These are phyloP conservation scores for Alisma plantagoaquatica DNA, from an alignment of 106 monocot genomes.

Conservation along the genomic window DNA sequence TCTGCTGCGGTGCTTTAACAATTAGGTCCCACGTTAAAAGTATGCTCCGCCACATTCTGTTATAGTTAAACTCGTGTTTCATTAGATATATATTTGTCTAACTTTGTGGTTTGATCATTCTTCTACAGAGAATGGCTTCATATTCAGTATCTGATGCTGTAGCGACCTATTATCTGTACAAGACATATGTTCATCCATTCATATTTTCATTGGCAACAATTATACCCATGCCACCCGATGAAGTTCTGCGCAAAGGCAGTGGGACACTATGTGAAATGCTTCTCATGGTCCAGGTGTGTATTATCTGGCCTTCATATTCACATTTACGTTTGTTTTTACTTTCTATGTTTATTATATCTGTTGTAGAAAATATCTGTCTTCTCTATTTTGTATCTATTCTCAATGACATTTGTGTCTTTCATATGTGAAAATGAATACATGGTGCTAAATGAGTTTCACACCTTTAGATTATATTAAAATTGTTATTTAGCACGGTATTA, in stretches of 20 bases:
- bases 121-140: conserved; percentile 99
- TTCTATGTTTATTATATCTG: background rate
- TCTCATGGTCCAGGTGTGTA: conserved; percentile 93
- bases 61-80: no score
- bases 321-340: background rate
- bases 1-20: no score
- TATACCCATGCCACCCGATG: conserved; percentile 96
- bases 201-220: conserved; percentile 99
- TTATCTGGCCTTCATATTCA: background rate
- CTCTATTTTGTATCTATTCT: conserved; percentile 1
- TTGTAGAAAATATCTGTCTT: background rate
- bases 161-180: conserved; percentile 94
- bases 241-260: conserved; percentile 95
- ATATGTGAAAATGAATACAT: background rate
- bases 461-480: no score
- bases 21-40: no score
- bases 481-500: no score
- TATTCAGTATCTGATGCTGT: conserved; percentile 99
- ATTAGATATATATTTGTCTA: no score
- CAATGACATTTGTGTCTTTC: no score
- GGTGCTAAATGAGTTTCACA: no score
- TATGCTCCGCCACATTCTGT: no score
- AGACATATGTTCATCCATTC: conserved; percentile 98
- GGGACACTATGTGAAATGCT: conserved; percentile 99
- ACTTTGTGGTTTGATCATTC: no score